A percentile compares a stretch with the other conserved stretches of the same genome.
These are phyloP conservation scores for Yarrowia sp. DNA, from an alignment of 805 yeast species.

Conservation along the genomic window DNA sequence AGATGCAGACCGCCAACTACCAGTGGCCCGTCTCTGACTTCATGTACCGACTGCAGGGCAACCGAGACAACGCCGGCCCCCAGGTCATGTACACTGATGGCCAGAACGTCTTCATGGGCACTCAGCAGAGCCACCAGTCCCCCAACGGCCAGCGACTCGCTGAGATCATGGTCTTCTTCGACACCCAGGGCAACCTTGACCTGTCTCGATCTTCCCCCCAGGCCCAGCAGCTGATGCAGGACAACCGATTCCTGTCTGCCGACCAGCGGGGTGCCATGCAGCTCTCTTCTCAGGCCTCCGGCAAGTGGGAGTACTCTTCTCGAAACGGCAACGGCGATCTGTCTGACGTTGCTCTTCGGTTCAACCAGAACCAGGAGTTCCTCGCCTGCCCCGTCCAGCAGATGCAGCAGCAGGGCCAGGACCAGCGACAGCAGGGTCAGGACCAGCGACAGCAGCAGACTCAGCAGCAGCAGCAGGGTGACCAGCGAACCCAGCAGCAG, in stretches of 20 bases:
- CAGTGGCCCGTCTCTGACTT: slow-evolving; percentile 8
- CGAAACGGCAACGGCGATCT: not conserved
- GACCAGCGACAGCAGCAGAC: not conserved
- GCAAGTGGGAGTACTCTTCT: slow-evolving; percentile 3
- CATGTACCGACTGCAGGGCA: slow-evolving; percentile 13
- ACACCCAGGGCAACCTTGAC: slow-evolving; percentile 13
- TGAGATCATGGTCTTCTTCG: slow-evolving; percentile 11
- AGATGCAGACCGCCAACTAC: slow-evolving; percentile 6
- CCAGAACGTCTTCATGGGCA: not conserved
- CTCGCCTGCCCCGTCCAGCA: slow-evolving; percentile 20
- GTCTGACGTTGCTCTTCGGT: slow-evolving; percentile 7
- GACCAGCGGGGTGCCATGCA: slow-evolving; percentile 11
- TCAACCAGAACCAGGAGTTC: slow-evolving; percentile 16
- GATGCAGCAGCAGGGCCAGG: slow-evolving; percentile 20
- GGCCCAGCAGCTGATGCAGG: slow-evolving; percentile 1
- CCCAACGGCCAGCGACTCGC: not conserved
- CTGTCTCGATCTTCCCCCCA: not conserved
- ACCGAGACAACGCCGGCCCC: not conserved
- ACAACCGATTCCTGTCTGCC: not conserved
- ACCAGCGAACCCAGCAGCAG: slow-evolving; percentile 12
- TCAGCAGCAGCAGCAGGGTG: slow-evolving; percentile 26
- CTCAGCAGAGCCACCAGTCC: slow-evolving; percentile 3
- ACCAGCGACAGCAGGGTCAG: not conserved
- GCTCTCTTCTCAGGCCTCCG: not conserved
- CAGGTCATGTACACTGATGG: slow-evolving; percentile 10